Conservation (phyloP, 768 basidiomycete species). For the Mycena indigotica region DNA sequence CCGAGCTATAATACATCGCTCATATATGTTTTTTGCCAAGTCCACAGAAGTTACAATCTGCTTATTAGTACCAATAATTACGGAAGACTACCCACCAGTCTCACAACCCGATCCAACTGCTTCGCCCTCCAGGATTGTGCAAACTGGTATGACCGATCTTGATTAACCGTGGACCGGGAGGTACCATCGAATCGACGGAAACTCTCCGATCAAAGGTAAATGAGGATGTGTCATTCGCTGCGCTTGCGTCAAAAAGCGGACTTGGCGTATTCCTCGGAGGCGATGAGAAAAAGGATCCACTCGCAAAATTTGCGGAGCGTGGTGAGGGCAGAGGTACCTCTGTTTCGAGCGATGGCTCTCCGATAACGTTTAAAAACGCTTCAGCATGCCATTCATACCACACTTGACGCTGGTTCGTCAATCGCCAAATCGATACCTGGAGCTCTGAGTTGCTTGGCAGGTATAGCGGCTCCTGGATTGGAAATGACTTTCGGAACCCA, state of each 20-base stretch:
- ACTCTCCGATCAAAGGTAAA: constrained; percentile 10
- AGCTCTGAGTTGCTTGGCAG: constrained; percentile 91
- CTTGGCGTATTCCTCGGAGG: constrained; percentile 47
- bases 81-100: neutral
- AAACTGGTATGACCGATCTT: constrained; percentile 95
- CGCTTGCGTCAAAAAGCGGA: constrained; percentile 64
- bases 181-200: constrained; percentile 6
- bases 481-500: neutral
- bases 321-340: constrained; percentile 30
- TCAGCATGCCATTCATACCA: constrained; percentile 99
- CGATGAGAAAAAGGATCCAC: constrained; percentile 22
- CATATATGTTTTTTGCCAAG: too few species aligned
- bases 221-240: neutral
- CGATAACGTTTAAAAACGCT: constrained; percentile 75
- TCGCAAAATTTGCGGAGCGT: constrained; percentile 20
- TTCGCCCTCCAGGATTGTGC: constrained; percentile 88
- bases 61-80: neutral
- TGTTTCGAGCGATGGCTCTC: constrained; percentile 32
- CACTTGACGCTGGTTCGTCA: constrained; percentile 85
- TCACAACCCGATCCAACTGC: constrained; percentile 89
- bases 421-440: constrained; percentile 90
- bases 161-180: constrained; percentile 47
- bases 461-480: constrained; percentile 82
- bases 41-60: too few species aligned
- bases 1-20: too few species aligned